phyloP scores from a whole-genome alignment of 768 basidiomycete species.

The Pleurotus djamor region DNA sequence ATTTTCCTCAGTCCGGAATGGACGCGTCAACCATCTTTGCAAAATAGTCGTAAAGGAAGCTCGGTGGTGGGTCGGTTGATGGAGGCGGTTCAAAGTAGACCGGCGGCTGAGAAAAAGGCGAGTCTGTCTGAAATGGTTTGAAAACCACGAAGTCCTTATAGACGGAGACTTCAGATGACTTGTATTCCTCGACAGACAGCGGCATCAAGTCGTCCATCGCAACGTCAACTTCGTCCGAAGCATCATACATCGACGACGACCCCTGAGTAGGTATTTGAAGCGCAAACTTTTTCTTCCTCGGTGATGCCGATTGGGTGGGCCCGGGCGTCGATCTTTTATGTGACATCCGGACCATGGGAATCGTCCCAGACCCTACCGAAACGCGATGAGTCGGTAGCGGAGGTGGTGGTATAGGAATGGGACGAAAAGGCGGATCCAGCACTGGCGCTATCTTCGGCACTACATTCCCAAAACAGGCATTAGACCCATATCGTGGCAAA shows the following conservation, averaged over 20 bases:
- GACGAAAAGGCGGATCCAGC: neutral
- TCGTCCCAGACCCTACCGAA: neutral
- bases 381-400: neutral
- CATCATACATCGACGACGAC: neutral
- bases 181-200: neutral
- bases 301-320: neutral
- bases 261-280: slow-evolving; percentile 2
- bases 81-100: neutral
- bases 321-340: neutral
- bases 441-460: too few relatives aligned
- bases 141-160: neutral
- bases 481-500: neutral
- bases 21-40: neutral
- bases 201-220: neutral
- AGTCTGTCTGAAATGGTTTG: neutral
- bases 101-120: neutral
- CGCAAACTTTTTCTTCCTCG: neutral
- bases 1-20: neutral
- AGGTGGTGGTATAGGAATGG: neutral
- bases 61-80: neutral
- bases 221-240: neutral
- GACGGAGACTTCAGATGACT: neutral
- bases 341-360: neutral
- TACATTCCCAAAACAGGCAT: neutral
- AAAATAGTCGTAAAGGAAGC: neutral